These are phyloP conservation scores for Eleusine indica DNA, from an alignment of 176 grass and related monocot genomes.

Conservation along the genomic window DNA sequence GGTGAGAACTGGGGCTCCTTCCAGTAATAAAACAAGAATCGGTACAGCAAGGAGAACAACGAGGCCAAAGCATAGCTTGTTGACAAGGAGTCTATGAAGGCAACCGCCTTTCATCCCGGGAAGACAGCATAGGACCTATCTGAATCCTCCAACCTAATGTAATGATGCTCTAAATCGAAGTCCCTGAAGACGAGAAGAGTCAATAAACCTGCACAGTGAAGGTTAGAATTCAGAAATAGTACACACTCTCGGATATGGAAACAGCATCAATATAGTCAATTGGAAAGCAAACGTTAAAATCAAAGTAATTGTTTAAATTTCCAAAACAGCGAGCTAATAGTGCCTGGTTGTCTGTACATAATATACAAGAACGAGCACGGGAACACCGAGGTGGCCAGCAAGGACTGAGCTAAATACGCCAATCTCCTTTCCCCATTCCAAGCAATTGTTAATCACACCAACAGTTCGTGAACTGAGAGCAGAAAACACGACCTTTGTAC, in stretches of 20 bases:
- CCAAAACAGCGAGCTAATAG: not conserved
- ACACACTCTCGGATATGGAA: conserved; percentile 2
- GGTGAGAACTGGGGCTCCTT: conserved; percentile 39
- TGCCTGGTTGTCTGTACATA: not conserved
- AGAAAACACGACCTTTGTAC: not conserved
- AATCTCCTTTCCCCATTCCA: not conserved
- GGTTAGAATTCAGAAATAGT: not conserved
- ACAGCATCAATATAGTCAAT: not conserved
- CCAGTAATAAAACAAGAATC: conserved; percentile 34
- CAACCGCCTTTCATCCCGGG: conserved; percentile 38
- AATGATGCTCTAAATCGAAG: not conserved
- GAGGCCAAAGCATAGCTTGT: conserved; percentile 48
- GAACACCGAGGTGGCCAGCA: not conserved
- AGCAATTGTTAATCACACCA: not conserved
- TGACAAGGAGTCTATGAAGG: conserved; percentile 39
- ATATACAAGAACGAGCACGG: not conserved
- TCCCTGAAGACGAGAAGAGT: not conserved
- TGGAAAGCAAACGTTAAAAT: not conserved
- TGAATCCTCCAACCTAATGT: not conserved
- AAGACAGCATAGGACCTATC: conserved; percentile 41
- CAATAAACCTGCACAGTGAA: not conserved
- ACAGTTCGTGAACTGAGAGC: not conserved
- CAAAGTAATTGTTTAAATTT: not conserved
- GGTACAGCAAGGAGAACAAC: conserved; percentile 36
- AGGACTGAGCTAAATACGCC: not conserved